Evolutionary conservation across 331 rosid species (phyloP).

Genomic region (Rosa hybrid): DNA sequence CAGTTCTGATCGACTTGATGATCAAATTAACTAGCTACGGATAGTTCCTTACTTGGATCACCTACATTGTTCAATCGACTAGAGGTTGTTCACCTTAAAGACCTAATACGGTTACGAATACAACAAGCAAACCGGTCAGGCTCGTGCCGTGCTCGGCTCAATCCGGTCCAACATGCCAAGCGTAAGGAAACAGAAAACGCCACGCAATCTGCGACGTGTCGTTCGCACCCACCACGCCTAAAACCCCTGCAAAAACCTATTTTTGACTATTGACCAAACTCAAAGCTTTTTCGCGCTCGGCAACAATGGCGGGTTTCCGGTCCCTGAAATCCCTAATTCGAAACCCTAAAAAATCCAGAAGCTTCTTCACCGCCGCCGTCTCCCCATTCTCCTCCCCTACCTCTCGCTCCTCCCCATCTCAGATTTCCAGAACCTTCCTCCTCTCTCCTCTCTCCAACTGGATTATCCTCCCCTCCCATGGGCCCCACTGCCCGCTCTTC

Average conservation of each 20-base stretch:
- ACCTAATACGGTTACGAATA: no score
- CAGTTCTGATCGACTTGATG: not conserved
- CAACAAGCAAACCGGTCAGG: no score
- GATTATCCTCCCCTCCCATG: constrained; percentile 51
- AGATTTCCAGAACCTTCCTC: constrained; percentile 34
- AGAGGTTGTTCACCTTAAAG: no score
- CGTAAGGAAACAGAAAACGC: not conserved
- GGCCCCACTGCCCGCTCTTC: constrained; percentile 60
- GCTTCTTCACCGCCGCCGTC: constrained; percentile 52
- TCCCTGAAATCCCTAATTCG: constrained; percentile 40
- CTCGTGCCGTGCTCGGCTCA: no score
- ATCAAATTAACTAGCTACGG: not conserved
- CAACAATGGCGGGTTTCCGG: constrained; percentile 58
- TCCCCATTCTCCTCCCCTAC: constrained; percentile 25
- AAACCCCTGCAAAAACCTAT: constrained; percentile 20
- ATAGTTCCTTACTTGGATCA: no score
- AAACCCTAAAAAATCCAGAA: constrained; percentile 41
- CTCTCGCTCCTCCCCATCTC: constrained; percentile 34
- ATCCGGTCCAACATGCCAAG: no score
- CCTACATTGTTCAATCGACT: no score
- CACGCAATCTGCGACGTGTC: not conserved
- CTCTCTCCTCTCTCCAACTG: constrained; percentile 50
- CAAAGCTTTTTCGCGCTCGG: constrained; percentile 23
- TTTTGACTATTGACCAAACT: not conserved
- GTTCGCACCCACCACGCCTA: not conserved